Evolutionary conservation across 2,329 filamentous ascomycete genomes (phyloP), one percentile per base, ranked within the genome.

Genomic region (Sporothrix luriei): DNA sequence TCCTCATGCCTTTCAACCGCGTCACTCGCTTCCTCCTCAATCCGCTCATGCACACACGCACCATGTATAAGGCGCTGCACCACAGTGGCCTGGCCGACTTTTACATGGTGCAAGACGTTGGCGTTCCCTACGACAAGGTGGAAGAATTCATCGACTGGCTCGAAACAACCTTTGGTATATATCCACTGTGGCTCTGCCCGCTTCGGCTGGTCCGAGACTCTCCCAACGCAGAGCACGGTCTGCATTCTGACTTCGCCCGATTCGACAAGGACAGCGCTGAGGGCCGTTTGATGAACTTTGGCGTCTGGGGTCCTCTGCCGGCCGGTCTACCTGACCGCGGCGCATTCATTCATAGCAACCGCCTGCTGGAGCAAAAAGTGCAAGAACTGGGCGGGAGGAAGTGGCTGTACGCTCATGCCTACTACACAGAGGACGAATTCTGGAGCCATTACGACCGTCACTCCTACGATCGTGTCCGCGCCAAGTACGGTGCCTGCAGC

Each of bases 341-440:
- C 1, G 78, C 81, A 11, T 86, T 85, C 66, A 79, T 90, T 10
- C 74, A 75, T 0, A 79, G 82, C 65, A 91, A 91, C 76, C 83
- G 87, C 0, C 82, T 81, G 0, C 80, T 92, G 0, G 90, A 91
- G 78, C 78, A 80, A 10, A 86, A 85, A 68, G 81, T 91, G 0
- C 82, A 82, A 10, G 83, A 85, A 33, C 81, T 89, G 7, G 82
- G 84, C 2, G 90, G 90, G 6, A 88, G 87, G 80, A 91, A 91
- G 78, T 90, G 88, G 81, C 78, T 92, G 1, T 92, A 92, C 72
- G 88, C 88, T 0, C 88, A 91, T 70, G 86, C 87, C 0, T 91
- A 88, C 77, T 90, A 90, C 76, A 85, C 83, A 3, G 85, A 90
- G 75, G 83, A 85, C 0, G 89, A 91, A 73, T 92, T 92, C 76